Evolutionary conservation across 176 grass and related monocot genomes (phyloP), one percentile per base, ranked within the genome.

Genomic region (Carex littledalei): DNA sequence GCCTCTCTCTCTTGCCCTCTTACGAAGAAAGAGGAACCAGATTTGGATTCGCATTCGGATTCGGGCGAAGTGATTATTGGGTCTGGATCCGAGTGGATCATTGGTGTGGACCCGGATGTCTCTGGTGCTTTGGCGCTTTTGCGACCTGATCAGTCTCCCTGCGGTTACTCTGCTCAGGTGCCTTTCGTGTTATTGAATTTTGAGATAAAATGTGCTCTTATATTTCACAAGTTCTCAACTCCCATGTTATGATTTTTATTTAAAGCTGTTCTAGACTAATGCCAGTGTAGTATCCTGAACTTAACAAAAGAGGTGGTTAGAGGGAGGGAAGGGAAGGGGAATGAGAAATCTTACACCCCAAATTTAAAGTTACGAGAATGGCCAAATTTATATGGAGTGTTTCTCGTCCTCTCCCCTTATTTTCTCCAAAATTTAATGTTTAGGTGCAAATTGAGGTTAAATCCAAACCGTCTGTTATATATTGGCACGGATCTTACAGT

Each of bases 101-200:
- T 98, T 78, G 93, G 95, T 54, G 63, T 98, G 63, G 95, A 98
- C 57, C 95, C 95, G 3, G 95, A 98, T 84, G 88, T 81, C 11
- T 4, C 79, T 17, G 95, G 95, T 3, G 93, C 95, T 20, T 67
- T 98, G 39, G 91, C 95, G 49, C 78, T 95, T 59, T 86, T 98
- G 63, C 84, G 91, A 35, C 85, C 89, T 29, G 93, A 95, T 35
- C 87, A 86, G 0, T 90, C 89, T 18, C 89, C 90, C 45, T 85
- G 84, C 84, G 92, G 89, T 43, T 60, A 58, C 3, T 49, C 58
- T 31, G 54, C 17, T 26, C 11, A 29, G 80, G 16, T 83, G 52
- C 85, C 14, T 66, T 80, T 86, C 18, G 56, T 74, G 67, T 79
- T 34, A 12, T 71, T 56, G 35, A 78, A 50, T 85, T 80, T 45